Evolutionary conservation across 306 rosid species (phyloP), one percentile per base, ranked within the genome.

Genomic region (Corylus avellana): DNA sequence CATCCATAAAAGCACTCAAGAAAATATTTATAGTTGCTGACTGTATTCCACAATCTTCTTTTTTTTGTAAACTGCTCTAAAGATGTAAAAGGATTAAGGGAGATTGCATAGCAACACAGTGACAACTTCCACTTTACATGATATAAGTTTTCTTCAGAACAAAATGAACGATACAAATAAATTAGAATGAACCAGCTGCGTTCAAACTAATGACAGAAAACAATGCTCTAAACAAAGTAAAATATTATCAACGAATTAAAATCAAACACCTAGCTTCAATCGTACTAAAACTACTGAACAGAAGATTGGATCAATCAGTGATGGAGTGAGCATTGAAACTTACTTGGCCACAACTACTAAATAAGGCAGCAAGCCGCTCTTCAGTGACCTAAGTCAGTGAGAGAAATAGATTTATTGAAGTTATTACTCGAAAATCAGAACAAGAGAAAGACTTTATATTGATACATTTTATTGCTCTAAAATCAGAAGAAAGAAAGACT

Each of bases 321-420:
- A 59, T 63, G 68, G 25, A 81, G 57, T 44, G 78, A 78, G 55
- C 76, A 22, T 58, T 47, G 55, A 58, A 69, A 87, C 95, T 90
- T 88, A 94, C 98, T 74, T 92, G 97, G 74, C 98, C 98, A 69
- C 97, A 94, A 71, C 69, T 83, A 78, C 90, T 88, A 88, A 94
- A 94, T 80, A 94, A 85, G 75, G 94, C 97, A 55, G 98, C 98
- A 80, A 94, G 98, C 80, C 89, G 88, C 93, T 94, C 98, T 92
- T 94, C 98, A 48, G 98, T 92, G 77, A 94, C 98, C 98, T 94
- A 75, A 69, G 84, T 50, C 44, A 82, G 66, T 73, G 78, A 70
- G 76, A 70, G 61, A 75, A 25, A 62, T 48, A 50, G 75, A 64
- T 88, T 18, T 76, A 64, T 55, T 56, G 74, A 76, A 50, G n/a